Conservation (phyloP, 2,329 filamentous ascomycete genomes). For the Hymenoscyphus fraxineus region DNA sequence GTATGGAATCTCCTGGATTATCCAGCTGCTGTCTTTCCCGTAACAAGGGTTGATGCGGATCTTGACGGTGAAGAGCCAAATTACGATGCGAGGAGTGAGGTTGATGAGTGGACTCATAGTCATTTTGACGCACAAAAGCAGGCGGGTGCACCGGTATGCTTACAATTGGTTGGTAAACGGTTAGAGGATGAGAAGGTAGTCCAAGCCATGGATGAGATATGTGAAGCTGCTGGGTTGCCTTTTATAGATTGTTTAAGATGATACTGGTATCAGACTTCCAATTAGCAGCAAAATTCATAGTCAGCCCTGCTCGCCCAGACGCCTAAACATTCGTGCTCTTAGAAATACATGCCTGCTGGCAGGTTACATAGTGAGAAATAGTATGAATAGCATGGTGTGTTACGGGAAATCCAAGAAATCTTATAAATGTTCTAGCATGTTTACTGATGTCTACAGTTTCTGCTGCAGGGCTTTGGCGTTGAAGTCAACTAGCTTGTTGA, state of each 20-base stretch:
- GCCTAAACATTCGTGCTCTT: no score
- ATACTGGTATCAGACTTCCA: background rate
- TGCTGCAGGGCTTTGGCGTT: no score
- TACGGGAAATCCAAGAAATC: no score
- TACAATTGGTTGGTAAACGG: conserved; percentile 4
- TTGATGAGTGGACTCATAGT: conserved; percentile 13
- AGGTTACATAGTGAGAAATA: no score
- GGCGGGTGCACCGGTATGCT: conserved; percentile 9
- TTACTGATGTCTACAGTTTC: no score
- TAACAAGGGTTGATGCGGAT: conserved; percentile 9
- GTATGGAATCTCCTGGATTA: conserved; percentile 26
- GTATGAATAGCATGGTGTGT: no score
- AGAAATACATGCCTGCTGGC: no score
- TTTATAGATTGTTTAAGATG: background rate
- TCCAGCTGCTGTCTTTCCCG: conserved; percentile 21
- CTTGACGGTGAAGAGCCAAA: conserved; percentile 12
- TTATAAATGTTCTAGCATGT: no score
- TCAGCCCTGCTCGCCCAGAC: no score
- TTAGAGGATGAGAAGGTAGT: background rate
- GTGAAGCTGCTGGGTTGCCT: background rate
- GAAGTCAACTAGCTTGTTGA: no score
- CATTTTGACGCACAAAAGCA: conserved; percentile 32
- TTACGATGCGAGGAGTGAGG: conserved; percentile 14
- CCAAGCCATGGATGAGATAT: background rate
- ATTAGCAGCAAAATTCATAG: no score